A percentile compares a stretch with the other conserved stretches of the same genome.
Conservation (phyloP, 1,284 basidiomycete species). For the Sparassis latifolia region DNA sequence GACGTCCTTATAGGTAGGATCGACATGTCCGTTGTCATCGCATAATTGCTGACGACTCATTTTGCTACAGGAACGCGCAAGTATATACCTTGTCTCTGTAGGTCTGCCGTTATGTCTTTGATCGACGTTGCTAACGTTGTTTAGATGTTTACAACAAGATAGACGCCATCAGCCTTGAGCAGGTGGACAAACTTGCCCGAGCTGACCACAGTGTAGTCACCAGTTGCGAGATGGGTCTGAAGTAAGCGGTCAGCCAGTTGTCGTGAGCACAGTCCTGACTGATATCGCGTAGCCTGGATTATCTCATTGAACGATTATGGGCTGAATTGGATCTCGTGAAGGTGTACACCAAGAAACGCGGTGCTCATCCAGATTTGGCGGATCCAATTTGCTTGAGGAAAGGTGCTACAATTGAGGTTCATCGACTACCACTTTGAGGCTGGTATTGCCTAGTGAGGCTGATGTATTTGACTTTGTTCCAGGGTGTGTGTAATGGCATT, state of each 20-base stretch:
- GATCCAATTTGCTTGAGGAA: constrained; percentile 93
- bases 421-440: constrained; percentile 6
- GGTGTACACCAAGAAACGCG: constrained; percentile 95
- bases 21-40: background rate
- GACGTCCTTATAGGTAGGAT: constrained; percentile 83
- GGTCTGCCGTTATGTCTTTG: constrained; percentile 20
- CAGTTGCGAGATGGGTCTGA: constrained; percentile 88
- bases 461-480: background rate
- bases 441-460: background rate
- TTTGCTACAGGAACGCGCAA: constrained; percentile 71
- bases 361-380: constrained; percentile 83
- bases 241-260: constrained; percentile 37
- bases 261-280: constrained; percentile 1
- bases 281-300: constrained; percentile 58
- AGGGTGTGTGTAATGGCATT: constrained; percentile 88
- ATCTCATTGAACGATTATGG: constrained; percentile 89
- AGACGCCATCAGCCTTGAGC: constrained; percentile 87
- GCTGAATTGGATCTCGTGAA: constrained; percentile 82
- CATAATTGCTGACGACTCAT: constrained; percentile 1
- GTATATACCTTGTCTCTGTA: constrained; percentile 88
- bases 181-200: constrained; percentile 83
- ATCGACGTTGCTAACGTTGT: constrained; percentile 4
- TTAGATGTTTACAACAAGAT: constrained; percentile 95
- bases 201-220: constrained; percentile 89
- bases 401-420: constrained; percentile 89